These are phyloP conservation scores for Calophaca sinica DNA, from an alignment of 306 rosid genomes.

Conservation along the genomic window DNA sequence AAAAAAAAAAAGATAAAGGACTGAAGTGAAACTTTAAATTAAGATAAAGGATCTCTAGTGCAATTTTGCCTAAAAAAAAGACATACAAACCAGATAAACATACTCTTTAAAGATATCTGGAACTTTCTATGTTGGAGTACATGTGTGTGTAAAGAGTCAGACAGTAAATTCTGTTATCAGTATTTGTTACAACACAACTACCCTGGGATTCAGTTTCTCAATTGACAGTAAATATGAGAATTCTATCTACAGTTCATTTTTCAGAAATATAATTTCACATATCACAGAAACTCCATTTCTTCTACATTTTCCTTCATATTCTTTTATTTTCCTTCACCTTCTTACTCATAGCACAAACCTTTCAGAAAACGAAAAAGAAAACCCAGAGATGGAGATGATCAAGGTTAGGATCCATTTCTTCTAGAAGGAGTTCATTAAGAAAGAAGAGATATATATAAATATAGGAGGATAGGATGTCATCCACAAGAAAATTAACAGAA, in stretches of 20 bases:
- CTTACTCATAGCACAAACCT: too few species aligned
- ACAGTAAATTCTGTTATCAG: constrained; percentile 4
- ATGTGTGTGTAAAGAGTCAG: background rate
- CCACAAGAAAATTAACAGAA: too few species aligned
- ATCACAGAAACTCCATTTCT: background rate
- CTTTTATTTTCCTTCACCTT: background rate
- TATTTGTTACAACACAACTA: background rate
- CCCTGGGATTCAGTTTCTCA: background rate
- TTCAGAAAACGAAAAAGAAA: too few species aligned
- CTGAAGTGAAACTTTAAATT: too few species aligned
- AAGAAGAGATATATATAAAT: too few species aligned
- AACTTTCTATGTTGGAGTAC: background rate
- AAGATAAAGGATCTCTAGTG: too few species aligned
- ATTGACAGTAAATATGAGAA: background rate
- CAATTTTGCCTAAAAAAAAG: too few species aligned
- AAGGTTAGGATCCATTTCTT: too few species aligned
- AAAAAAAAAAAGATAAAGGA: too few species aligned
- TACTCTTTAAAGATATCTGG: background rate
- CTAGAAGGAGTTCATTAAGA: too few species aligned
- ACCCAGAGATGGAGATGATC: too few species aligned
- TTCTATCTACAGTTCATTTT: background rate
- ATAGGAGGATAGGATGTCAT: too few species aligned
- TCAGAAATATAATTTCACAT: background rate
- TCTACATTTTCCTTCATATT: background rate
- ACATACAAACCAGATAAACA: constrained; percentile 27